Evolutionary conservation across 192 early-diverging fungal genomes (phyloP), one percentile per base, ranked within the genome.

Genomic region (Entomortierella beljakovae): DNA sequence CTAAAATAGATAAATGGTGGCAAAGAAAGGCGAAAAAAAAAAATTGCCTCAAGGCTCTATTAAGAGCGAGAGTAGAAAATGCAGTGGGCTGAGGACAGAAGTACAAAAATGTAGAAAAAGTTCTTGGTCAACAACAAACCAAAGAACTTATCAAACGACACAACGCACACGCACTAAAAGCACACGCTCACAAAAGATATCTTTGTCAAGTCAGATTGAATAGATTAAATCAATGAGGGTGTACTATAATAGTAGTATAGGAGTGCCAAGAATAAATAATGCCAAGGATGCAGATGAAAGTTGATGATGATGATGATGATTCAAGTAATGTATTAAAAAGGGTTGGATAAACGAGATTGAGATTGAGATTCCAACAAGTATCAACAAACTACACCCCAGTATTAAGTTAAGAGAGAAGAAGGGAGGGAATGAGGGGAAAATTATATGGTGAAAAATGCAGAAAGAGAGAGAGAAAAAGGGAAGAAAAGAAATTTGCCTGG

Each of bases 71-170:
- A 64, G 48, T 32, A 60, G 40, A 23, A 57, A 1, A 35, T 28
- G 58, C 29, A 53, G 56, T 37, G 52, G 50, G 61, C 11, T 32
- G 40, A 25, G 31, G 57, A 63, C 20, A 42, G 62, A 26, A 50
- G 68, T n/a, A 37, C 62, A 66, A 66, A 29, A 64, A n/a, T 10
- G 20, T 6, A 31, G 29, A 67, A 18, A n/a, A n/a, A 43, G 54
- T 25, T 56, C 48, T 57, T 61, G 58, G 73, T 77, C 73, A 77
- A 77, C 73, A 77, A 68, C 66, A 64, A n/a, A 77, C 73, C 73
- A 68, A 66, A 77, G 59, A 61, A 77, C 43, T 48, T 57, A 29
- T 53, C 65, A 59, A 61, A 43, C 35, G 34, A 53, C 65, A 57
- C 56, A 51, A 38, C 58, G 61, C 37, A 51, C 52, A 53, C 43